These are phyloP conservation scores for Acanthamoeba comandoni DNA, from an alignment of 208 protist genomes.

Conservation along the genomic window DNA sequence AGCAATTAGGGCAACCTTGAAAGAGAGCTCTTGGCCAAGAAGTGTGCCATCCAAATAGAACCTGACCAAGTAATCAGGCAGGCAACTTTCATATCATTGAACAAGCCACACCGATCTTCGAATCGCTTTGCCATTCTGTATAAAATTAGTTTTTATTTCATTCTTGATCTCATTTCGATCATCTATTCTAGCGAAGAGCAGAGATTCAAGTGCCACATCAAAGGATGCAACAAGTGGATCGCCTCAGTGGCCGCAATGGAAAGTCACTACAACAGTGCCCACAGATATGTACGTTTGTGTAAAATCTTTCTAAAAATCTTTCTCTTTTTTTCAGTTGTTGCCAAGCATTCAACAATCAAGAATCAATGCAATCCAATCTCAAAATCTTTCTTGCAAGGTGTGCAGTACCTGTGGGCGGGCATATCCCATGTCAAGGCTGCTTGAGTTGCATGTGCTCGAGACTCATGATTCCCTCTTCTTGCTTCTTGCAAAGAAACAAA, in stretches of 20 bases:
- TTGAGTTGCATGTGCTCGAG: conserved; percentile 45
- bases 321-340: too few species aligned
- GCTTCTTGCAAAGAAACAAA: conserved; percentile 29
- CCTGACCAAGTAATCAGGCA: not conserved
- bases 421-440: conserved; percentile 32
- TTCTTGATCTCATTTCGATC: not conserved
- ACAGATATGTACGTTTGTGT: conserved; percentile 37
- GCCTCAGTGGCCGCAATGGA: not conserved
- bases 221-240: conserved; percentile 21
- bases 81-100: not conserved
- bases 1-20: conserved; percentile 29
- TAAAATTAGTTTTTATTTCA: too few species aligned
- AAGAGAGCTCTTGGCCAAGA: conserved; percentile 31
- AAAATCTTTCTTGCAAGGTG: not conserved
- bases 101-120: not conserved
- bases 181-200: not conserved
- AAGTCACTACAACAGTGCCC: conserved; percentile 42
- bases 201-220: conserved; percentile 29
- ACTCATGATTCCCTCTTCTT: conserved; percentile 38
- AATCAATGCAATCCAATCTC: too few species aligned
- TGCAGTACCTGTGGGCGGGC: conserved; percentile 27
- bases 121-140: too few species aligned
- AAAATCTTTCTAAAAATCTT: too few species aligned
- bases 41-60: not conserved
- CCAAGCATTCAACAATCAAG: too few species aligned